These are phyloP conservation scores for Fusarium veterinarium DNA, from an alignment of 2,329 filamentous ascomycete species.

Conservation along the genomic window DNA sequence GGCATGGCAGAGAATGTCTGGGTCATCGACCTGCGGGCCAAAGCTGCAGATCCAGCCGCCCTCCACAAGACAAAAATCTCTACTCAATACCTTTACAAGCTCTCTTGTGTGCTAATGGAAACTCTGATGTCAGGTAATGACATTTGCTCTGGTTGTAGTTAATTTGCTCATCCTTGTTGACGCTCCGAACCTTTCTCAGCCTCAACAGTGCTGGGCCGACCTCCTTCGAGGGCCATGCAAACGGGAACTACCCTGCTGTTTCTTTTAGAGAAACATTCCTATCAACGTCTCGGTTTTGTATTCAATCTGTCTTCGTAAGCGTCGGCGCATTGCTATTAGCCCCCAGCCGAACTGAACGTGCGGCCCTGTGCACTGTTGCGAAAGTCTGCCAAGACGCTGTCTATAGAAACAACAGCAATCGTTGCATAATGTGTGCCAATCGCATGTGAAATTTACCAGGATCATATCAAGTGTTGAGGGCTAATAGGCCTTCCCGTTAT, in stretches of 20 bases:
- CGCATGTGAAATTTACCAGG: not conserved
- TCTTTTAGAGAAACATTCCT: no score
- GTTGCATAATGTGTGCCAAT: not conserved
- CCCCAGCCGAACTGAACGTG: not conserved
- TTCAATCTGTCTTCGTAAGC: no score
- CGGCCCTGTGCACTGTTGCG: no score
- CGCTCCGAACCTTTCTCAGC: not conserved
- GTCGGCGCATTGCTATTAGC: no score
- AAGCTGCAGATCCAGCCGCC: not conserved
- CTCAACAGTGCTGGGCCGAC: not conserved
- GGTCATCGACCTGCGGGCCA: not conserved
- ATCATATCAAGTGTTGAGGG: not conserved
- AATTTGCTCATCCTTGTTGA: no score
- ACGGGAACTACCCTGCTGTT: not conserved
- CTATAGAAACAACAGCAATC: not conserved
- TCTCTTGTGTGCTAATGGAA: no score
- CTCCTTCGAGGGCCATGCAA: not conserved
- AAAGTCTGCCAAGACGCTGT: not conserved
- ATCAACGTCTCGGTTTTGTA: rapidly evolving
- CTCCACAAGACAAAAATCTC: not conserved
- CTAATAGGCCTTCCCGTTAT: not conserved
- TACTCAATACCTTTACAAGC: rapidly evolving
- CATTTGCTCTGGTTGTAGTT: not conserved
- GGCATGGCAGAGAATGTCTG: rapidly evolving
- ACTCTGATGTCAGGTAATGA: rapidly evolving